Conservation (phyloP, 495 filamentous ascomycete genomes). For the Talaromyces trachyspermus region DNA sequence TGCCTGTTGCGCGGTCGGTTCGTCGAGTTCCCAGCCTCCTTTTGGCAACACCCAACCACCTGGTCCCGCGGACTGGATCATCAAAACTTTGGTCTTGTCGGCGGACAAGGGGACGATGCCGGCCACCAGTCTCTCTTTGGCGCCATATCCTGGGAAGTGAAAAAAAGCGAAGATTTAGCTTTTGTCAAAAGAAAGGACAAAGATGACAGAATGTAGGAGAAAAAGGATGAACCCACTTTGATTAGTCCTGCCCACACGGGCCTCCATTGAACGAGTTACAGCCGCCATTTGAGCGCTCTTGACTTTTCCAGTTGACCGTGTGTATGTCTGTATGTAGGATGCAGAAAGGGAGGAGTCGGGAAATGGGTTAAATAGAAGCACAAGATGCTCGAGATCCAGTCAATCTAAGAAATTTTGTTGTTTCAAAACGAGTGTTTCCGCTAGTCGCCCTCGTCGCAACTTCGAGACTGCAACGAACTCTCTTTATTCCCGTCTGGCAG, state of each 20-base stretch:
- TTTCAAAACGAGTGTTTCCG: no score
- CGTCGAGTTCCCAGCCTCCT: slow-evolving; percentile 95
- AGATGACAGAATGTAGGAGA: slow-evolving; percentile 2
- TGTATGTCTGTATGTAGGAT: slow-evolving; percentile 2
- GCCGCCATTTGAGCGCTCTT: slow-evolving; percentile 22
- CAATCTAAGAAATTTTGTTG: no score
- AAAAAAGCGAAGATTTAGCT: background rate
- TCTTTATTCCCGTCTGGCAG: no score
- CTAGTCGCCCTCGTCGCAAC: no score
- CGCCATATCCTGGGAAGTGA: slow-evolving; percentile 66
- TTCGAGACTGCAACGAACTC: no score
- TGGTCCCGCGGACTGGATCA: slow-evolving; percentile 86
- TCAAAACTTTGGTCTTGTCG: slow-evolving; percentile 73
- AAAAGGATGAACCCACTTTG: slow-evolving; percentile 66
- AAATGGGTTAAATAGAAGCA: no score
- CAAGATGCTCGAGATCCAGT: no score
- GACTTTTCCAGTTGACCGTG: slow-evolving; percentile 3
- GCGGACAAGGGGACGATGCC: slow-evolving; percentile 79
- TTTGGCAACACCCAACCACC: slow-evolving; percentile 94
- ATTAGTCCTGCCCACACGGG: slow-evolving; percentile 65
- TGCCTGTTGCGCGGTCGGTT: slow-evolving; percentile 59
- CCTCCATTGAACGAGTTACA: slow-evolving; percentile 59
- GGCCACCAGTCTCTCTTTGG: slow-evolving; percentile 87
- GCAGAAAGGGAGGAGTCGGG: no score
- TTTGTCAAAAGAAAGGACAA: slow-evolving; percentile 1